phyloP scores from a whole-genome alignment of 2,329 filamentous ascomycete species.

The Aspergillus novoparasiticus region DNA sequence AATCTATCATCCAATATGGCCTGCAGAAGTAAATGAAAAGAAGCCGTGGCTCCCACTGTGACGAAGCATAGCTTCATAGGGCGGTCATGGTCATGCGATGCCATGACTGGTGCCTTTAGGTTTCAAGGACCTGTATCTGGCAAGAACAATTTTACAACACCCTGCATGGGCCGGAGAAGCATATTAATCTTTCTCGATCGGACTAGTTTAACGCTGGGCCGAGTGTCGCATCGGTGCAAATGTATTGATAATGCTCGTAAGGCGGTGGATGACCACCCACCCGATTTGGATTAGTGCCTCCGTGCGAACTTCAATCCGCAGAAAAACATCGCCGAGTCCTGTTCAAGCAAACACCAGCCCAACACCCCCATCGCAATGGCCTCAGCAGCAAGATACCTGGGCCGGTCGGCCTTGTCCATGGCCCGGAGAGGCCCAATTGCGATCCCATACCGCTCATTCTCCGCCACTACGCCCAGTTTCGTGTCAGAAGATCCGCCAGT shows the following conservation, averaged over 20 bases:
- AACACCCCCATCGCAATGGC: constrained; percentile 38
- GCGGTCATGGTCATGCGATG: constrained; percentile 3
- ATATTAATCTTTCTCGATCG: constrained; percentile 1
- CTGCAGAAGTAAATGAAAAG: constrained; percentile 72
- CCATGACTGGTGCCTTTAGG: constrained; percentile 13
- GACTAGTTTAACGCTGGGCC: background rate
- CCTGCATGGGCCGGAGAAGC: background rate
- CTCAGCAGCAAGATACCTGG: constrained; percentile 40
- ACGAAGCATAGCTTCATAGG: constrained; percentile 67
- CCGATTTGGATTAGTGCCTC: constrained; percentile 26
- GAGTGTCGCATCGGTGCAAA: background rate
- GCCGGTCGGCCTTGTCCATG: constrained; percentile 37
- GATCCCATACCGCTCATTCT: constrained; percentile 35
- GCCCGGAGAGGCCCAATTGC: constrained; percentile 33
- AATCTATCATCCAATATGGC: constrained; percentile 66
- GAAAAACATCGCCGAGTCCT: constrained; percentile 24
- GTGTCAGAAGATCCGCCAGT: constrained; percentile 37
- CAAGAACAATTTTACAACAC: background rate
- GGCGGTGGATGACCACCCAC: constrained; percentile 7
- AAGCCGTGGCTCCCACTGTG: constrained; percentile 88
- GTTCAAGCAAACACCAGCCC: constrained; percentile 24
- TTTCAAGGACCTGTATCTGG: background rate
- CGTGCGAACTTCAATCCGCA: constrained; percentile 21
- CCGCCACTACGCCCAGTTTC: constrained; percentile 35
- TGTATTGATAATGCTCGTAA: constrained; percentile 1